phyloP scores from a whole-genome alignment of 2,329 filamentous ascomycete genomes.

The Colletotrichum godetiae region DNA sequence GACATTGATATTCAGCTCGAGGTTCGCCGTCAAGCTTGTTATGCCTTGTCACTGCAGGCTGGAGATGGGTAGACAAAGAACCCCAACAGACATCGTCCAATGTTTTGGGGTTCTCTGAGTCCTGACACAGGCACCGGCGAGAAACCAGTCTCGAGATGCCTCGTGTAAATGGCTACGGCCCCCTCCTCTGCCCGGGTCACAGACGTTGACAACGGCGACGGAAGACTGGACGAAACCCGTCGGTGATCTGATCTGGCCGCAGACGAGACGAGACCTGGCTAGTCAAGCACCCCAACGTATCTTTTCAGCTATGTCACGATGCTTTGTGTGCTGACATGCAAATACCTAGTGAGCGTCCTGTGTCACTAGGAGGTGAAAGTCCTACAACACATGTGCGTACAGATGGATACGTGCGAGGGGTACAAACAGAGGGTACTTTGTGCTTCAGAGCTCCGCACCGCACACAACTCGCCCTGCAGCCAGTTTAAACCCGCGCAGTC shows the following conservation, averaged over 20 bases:
- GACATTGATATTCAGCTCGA: neutral
- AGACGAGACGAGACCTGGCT: neutral
- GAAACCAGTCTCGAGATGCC: slow-evolving; percentile 18
- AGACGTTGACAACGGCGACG: slow-evolving; percentile 8
- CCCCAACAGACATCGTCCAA: slow-evolving; percentile 15
- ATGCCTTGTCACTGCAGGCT: neutral
- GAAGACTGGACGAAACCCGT: slow-evolving; percentile 19
- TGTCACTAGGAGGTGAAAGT: neutral
- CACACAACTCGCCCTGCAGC: slow-evolving; percentile 1
- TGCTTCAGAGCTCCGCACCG: neutral
- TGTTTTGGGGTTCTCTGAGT: neutral
- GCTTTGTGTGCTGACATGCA: neutral
- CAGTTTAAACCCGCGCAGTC: neutral
- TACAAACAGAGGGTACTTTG: neutral
- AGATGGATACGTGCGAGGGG: neutral
- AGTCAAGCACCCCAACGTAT: too few relatives aligned
- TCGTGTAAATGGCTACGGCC: neutral
- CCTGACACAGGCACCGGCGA: slow-evolving; percentile 1
- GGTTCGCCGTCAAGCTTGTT: neutral
- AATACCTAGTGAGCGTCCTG: neutral
- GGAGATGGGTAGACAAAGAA: neutral
- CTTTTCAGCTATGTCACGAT: neutral
- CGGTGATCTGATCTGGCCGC: slow-evolving; percentile 5
- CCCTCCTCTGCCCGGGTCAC: neutral
- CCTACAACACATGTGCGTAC: neutral